Conservation (phyloP, 257 asterid species). For the Rubia yunnanensis region DNA sequence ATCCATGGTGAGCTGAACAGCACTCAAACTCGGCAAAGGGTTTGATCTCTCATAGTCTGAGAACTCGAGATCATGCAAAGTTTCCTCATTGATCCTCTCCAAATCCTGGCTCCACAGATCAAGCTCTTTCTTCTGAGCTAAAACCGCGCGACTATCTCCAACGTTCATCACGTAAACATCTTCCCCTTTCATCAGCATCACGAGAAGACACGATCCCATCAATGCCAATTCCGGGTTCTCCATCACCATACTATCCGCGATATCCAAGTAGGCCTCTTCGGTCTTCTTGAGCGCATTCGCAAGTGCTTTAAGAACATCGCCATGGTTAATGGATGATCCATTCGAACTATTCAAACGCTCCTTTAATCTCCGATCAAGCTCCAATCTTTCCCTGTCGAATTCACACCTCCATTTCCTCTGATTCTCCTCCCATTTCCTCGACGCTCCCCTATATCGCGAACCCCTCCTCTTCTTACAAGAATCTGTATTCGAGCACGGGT, state of each 20-base stretch:
- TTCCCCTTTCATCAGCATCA: constrained; percentile 91
- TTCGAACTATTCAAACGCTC: constrained; percentile 44
- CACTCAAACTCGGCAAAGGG: constrained; percentile 37
- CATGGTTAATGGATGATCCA: constrained; percentile 38
- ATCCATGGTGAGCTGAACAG: constrained; percentile 76
- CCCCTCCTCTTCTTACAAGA: constrained; percentile 32
- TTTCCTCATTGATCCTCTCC: constrained; percentile 89
- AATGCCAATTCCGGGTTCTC: constrained; percentile 94
- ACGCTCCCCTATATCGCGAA: constrained; percentile 38
- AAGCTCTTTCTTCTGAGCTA: constrained; percentile 67
- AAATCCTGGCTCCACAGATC: constrained; percentile 93
- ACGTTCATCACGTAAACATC: constrained; percentile 92
- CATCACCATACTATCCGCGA: constrained; percentile 68
- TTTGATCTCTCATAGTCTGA: constrained; percentile 42
- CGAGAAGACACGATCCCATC: constrained; percentile 97
- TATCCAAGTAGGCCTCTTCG: constrained; percentile 66
- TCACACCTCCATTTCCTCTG: constrained; percentile 87
- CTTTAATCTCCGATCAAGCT: constrained; percentile 70
- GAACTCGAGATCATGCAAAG: constrained; percentile 59
- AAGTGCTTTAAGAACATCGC: constrained; percentile 68
- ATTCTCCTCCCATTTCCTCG: constrained; percentile 82
- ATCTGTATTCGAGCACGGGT: constrained; percentile 30
- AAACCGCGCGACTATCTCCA: constrained; percentile 92
- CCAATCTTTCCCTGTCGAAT: constrained; percentile 86
- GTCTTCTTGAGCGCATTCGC: constrained; percentile 68